phyloP scores from a whole-genome alignment of 768 basidiomycete species.

The Phylloporus sp. region DNA sequence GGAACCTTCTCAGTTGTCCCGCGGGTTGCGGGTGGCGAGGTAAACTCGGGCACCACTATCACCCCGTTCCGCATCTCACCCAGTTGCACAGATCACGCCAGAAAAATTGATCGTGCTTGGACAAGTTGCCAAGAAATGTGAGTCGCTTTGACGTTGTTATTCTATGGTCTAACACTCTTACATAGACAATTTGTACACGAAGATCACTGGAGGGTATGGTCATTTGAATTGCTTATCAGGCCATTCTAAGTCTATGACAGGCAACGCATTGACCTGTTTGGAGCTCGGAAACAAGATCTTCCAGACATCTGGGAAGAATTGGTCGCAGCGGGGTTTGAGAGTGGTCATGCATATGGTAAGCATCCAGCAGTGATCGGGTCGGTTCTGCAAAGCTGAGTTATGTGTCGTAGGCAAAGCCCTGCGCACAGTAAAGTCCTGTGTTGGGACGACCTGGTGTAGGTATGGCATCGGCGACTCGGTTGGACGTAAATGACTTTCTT shows the following conservation, averaged over 20 bases:
- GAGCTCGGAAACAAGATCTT: constrained; percentile 63
- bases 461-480: constrained; percentile 75
- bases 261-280: constrained; percentile 68
- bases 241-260: constrained; percentile 16
- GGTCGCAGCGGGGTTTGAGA: constrained; percentile 62
- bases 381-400: not conserved
- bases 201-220: constrained; percentile 41
- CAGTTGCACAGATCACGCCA: constrained; percentile 42
- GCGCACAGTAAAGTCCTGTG: constrained; percentile 74
- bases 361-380: not conserved
- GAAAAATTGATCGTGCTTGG: constrained; percentile 62
- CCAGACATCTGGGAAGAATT: constrained; percentile 66
- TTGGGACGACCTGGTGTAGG: constrained; percentile 67
- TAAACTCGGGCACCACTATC: constrained; percentile 1
- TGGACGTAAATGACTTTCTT: constrained; percentile 31
- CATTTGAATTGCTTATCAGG: not conserved
- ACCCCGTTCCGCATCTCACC: not conserved
- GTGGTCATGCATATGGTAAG: constrained; percentile 71
- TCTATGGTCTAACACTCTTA: not conserved
- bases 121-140: constrained; percentile 61
- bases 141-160: not conserved
- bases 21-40: constrained; percentile 65
- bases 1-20: constrained; percentile 70
- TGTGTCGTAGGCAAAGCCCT: constrained; percentile 42
- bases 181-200: constrained; percentile 55